Evolutionary conservation across 78 protist genomes (phyloP), one percentile per base, ranked within the genome.

Genomic region (Guillardia theta): DNA sequence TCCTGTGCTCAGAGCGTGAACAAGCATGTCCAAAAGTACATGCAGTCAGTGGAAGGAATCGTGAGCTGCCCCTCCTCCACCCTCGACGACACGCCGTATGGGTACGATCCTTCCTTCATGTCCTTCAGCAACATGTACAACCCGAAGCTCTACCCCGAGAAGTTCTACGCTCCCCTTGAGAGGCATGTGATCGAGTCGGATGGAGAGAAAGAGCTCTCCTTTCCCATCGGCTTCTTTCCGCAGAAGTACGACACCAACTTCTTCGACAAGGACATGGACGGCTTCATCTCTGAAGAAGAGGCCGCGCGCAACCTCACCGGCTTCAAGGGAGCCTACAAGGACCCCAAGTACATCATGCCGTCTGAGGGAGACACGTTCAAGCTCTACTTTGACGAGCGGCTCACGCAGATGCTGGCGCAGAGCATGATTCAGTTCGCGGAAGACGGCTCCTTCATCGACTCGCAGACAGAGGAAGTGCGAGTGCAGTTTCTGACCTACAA

Each of bases 221-320:
- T 27, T 30, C 70, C 90, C 90, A 43, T 78, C 50, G 90, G 50
- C 90, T 78, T 78, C 48, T 78, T 43, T 50, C 90, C 90, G 37
- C 48, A 78, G 53, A 18, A 43, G 50, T 78, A 78, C 48, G 90
- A 78, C 48, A 3, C n/a, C n/a, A n/a, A n/a, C n/a, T n/a, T n/a
- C n/a, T n/a, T n/a, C n/a, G n/a, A n/a, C n/a, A n/a, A n/a, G n/a
- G n/a, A n/a, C n/a, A n/a, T n/a, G n/a, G n/a, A n/a, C n/a, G n/a
- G n/a, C n/a, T n/a, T n/a, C n/a, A n/a, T n/a, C n/a, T n/a, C n/a
- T n/a, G n/a, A n/a, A n/a, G n/a, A n/a, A n/a, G n/a, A n/a, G n/a
- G n/a, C n/a, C n/a, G n/a, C n/a, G n/a, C n/a, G n/a, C n/a, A n/a
- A n/a, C n/a, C n/a, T n/a, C n/a, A n/a, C n/a, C n/a, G n/a, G n/a